phyloP scores from a whole-genome alignment of 1,284 basidiomycete species.

The Apiotrichum brassicae region DNA sequence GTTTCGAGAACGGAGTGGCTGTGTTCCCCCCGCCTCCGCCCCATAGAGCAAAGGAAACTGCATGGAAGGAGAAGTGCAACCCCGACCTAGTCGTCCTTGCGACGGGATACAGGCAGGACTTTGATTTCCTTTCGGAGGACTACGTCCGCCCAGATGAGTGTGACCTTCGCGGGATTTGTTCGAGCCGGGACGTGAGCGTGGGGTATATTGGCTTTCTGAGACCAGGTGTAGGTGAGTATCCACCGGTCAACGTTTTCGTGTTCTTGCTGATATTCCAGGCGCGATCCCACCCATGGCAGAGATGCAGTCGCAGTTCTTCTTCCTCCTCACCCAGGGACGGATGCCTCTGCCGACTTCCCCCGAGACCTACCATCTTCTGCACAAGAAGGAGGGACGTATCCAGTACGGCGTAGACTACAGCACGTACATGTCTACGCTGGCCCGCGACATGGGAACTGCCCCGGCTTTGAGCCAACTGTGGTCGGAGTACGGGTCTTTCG shows the following conservation, averaged over 20 bases:
- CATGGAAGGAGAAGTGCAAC: slow-evolving; percentile 31
- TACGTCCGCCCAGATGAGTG: slow-evolving; percentile 55
- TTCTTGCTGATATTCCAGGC: slow-evolving; percentile 34
- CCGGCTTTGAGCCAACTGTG: slow-evolving; percentile 54
- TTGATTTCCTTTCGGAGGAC: slow-evolving; percentile 43
- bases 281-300: slow-evolving; percentile 64
- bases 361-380: slow-evolving; percentile 58
- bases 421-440: slow-evolving; percentile 57
- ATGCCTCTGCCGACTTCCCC: slow-evolving; percentile 50
- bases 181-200: slow-evolving; percentile 52
- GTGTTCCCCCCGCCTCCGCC: slow-evolving; percentile 49
- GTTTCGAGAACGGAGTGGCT: slow-evolving; percentile 52
- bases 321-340: slow-evolving; percentile 51
- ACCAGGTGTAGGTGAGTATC: slow-evolving; percentile 55
- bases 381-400: slow-evolving; percentile 54
- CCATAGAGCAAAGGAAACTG: slow-evolving; percentile 33
- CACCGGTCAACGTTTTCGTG: too few species aligned
- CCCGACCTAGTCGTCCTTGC: slow-evolving; percentile 46
- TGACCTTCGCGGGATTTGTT: slow-evolving; percentile 54
- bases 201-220: slow-evolving; percentile 61
- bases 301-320: slow-evolving; percentile 61
- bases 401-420: slow-evolving; percentile 54
- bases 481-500: slow-evolving; percentile 53
- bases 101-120: slow-evolving; percentile 51
- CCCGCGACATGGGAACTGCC: slow-evolving; percentile 57